These are phyloP conservation scores for Rhazya stricta DNA, from an alignment of 257 asterid genomes.

Conservation along the genomic window DNA sequence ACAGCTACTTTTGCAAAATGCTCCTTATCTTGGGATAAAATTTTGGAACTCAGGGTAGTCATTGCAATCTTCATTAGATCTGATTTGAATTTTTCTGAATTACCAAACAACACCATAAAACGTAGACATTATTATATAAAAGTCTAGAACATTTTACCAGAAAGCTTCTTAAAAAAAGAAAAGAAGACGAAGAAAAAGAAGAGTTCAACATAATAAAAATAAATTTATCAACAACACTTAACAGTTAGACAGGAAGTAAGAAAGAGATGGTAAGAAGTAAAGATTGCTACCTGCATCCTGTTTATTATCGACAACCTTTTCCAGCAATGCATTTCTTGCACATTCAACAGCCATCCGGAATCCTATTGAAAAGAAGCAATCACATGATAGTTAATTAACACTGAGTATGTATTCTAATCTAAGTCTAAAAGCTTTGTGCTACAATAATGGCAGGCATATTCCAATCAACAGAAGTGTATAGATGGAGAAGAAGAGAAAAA, in stretches of 20 bases:
- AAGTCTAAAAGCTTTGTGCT: neutral
- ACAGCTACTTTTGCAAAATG: slow-evolving; percentile 80
- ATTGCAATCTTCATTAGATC: slow-evolving; percentile 84
- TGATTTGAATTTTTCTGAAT: slow-evolving; percentile 56
- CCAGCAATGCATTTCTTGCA: slow-evolving; percentile 74
- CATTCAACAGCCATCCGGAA: slow-evolving; percentile 88
- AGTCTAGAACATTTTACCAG: too few relatives aligned
- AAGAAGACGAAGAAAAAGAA: too few relatives aligned
- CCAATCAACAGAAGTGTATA: too few relatives aligned
- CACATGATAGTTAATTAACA: neutral
- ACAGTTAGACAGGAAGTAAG: too few relatives aligned
- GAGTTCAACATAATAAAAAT: too few relatives aligned
- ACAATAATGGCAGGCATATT: neutral
- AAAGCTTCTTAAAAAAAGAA: too few relatives aligned
- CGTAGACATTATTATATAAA: too few relatives aligned
- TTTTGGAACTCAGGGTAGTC: slow-evolving; percentile 94
- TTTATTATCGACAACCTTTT: slow-evolving; percentile 76
- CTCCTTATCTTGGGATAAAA: slow-evolving; percentile 86
- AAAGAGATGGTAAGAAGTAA: too few relatives aligned
- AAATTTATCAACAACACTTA: too few relatives aligned
- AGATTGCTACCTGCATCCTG: slow-evolving; percentile 53
- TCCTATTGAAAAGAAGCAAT: slow-evolving; percentile 32
- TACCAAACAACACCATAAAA: neutral
- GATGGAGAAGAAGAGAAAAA: too few relatives aligned
- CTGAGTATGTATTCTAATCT: neutral